Conservation (phyloP, 2,329 filamentous ascomycete genomes). For the Pseudodiploospora longispora region DNA sequence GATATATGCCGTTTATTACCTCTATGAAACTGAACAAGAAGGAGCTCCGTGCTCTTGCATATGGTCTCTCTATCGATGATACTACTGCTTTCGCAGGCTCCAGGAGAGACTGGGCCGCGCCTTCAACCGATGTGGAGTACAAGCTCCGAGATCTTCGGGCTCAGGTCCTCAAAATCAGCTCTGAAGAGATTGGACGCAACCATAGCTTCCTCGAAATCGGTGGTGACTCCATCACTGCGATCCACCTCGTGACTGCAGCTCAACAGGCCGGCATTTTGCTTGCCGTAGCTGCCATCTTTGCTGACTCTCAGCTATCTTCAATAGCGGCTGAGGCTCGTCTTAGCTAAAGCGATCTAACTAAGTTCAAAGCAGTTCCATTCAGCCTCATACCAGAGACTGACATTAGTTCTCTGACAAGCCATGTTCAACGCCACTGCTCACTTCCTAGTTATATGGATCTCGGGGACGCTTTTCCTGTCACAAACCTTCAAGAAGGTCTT, state of each 20-base stretch:
- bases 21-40: conserved; percentile 11
- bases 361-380: conserved; percentile 1
- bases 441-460: not conserved
- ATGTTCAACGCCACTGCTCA: conserved; percentile 4
- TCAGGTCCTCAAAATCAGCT: conserved; percentile 20
- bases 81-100: not conserved
- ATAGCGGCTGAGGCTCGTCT: conserved; percentile 1
- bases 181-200: conserved; percentile 17
- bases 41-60: conserved; percentile 1
- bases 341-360: not conserved
- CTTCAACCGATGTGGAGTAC: conserved; percentile 8
- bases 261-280: conserved; percentile 13
- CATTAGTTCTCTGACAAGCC: not conserved
- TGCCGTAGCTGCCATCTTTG: conserved; percentile 3
- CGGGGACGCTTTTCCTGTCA: conserved; percentile 7
- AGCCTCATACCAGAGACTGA: not conserved
- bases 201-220: conserved; percentile 16
- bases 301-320: not conserved
- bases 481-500: conserved; percentile 3
- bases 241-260: conserved; percentile 32
- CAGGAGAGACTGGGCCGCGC: conserved; percentile 9
- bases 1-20: conserved; percentile 10
- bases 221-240: conserved; percentile 36
- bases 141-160: conserved; percentile 20
- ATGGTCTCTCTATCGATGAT: conserved; percentile 2